Evolutionary conservation across 2,329 filamentous ascomycete species (phyloP), one percentile per base, ranked within the genome.

Genomic region (Neonectria neomacrospora): DNA sequence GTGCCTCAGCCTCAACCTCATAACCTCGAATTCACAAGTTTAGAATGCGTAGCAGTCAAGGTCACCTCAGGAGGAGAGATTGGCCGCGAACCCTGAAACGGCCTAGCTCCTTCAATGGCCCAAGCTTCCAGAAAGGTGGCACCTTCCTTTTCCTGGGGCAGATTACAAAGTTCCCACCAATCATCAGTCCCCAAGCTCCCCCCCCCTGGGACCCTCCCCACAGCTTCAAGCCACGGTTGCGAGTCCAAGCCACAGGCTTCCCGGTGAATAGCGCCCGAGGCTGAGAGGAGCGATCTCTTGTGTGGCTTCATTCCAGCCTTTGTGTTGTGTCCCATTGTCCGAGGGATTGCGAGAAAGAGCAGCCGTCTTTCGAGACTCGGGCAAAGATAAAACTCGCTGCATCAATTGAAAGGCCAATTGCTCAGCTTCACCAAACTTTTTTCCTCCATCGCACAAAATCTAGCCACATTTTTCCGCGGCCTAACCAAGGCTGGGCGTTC

Each of bases 1-100:
- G 55, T 56, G 58, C 44, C 47, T 71, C 41, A 41, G 32, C 44
- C 41, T 70, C 58, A 55, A 47, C 68, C 56, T 73, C 71, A 73
- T 73, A 68, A 65, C 71, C 64, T 68, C 68, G 47, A 39, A 54
- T 28, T 37, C 9, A 45, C 52, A 47, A 55, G 48, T 34, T 45
- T 42, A 26, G 61, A 14, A n/a, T n/a, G n/a, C n/a, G n/a, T n/a
- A n/a, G 32, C 6, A 56, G 44, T 34, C 9, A 10, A 26, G 30
- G 30, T 32, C 8, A 30, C 22, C 59, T 51, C 44, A 57, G 47
- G 52, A 57, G 30, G 44, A 55, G 34, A 51, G 18, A 56, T 50
- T 50, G 54, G n/a, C 22, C 16, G 18, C 18, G 47, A n/a, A 16
- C 8, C 58, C 48, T 14, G 20, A 50, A 54, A 50, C 26, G 34